phyloP scores from a whole-genome alignment of 257 asterid genomes.

The Jasminum sambac region DNA sequence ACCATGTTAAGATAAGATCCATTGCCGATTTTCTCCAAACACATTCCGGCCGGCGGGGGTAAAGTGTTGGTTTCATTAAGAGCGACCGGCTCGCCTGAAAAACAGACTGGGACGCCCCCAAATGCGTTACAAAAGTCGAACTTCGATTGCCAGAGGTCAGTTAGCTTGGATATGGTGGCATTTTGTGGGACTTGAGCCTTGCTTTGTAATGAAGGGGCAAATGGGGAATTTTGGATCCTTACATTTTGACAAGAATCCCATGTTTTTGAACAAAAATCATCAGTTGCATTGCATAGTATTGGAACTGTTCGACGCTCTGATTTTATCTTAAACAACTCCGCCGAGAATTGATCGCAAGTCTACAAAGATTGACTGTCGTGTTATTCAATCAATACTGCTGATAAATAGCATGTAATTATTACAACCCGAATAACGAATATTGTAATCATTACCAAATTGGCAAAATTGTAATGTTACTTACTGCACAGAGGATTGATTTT shows the following conservation, averaged over 20 bases:
- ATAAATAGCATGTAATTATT: too few species aligned
- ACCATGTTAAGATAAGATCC: constrained; percentile 82
- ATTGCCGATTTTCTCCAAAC: constrained; percentile 74
- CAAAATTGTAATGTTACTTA: constrained; percentile 35
- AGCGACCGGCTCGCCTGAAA: constrained; percentile 51
- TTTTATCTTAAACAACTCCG: constrained; percentile 53
- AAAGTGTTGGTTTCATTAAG: constrained; percentile 42
- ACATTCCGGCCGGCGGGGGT: constrained; percentile 63
- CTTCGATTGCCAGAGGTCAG: constrained; percentile 83
- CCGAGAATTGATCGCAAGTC: constrained; percentile 87
- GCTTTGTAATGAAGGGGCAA: constrained; percentile 68
- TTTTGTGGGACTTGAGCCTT: constrained; percentile 52
- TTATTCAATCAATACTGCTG: too few species aligned
- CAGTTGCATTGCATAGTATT: constrained; percentile 65
- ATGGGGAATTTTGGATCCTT: constrained; percentile 66
- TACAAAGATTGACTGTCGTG: constrained; percentile 26
- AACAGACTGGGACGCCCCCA: constrained; percentile 62
- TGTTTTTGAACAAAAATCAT: constrained; percentile 64
- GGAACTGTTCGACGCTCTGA: constrained; percentile 60
- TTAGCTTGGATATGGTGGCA: constrained; percentile 47
- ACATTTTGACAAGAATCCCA: constrained; percentile 74
- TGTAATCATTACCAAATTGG: too few species aligned
- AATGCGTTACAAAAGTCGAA: constrained; percentile 70
- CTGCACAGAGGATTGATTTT: constrained; percentile 82
- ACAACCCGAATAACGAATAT: too few species aligned